Conservation (phyloP, 2,329 filamentous ascomycete species). For the Beauveria sp. region DNA sequence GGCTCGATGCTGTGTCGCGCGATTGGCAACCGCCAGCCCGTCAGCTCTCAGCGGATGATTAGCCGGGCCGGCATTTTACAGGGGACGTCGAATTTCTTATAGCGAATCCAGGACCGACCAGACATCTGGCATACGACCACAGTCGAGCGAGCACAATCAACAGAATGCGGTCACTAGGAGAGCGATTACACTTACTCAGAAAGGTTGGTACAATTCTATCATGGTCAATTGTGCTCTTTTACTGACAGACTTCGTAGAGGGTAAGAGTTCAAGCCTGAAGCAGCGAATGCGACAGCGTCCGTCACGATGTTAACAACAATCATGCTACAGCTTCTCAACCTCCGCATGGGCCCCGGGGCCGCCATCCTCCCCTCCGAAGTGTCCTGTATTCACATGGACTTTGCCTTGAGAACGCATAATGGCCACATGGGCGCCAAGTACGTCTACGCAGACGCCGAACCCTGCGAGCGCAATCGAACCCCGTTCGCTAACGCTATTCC, state of each 20-base stretch:
- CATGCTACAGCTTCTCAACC: slow-evolving; percentile 54
- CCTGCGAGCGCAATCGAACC: neutral
- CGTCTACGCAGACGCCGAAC: slow-evolving; percentile 17
- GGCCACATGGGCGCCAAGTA: slow-evolving; percentile 71
- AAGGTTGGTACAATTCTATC: slow-evolving; percentile 37
- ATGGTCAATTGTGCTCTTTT: slow-evolving; percentile 27
- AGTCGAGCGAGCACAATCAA: neutral
- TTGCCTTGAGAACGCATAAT: slow-evolving; percentile 51
- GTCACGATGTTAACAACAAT: slow-evolving; percentile 19
- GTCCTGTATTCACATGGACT: slow-evolving; percentile 67
- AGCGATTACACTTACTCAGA: slow-evolving; percentile 68
- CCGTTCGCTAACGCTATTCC: slow-evolving; percentile 12
- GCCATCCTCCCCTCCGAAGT: slow-evolving; percentile 71
- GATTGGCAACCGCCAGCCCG: neutral
- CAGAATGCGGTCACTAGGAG: slow-evolving; percentile 43
- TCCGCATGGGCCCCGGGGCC: slow-evolving; percentile 78
- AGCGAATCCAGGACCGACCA: neutral
- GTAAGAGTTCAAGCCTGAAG: slow-evolving; percentile 12
- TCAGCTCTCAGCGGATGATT: slow-evolving; percentile 16
- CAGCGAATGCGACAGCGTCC: slow-evolving; percentile 14
- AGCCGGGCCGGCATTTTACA: slow-evolving; percentile 21
- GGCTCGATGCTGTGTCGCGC: neutral
- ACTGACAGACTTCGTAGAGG: slow-evolving; percentile 4
- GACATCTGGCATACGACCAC: neutral
- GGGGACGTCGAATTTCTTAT: slow-evolving; percentile 2